phyloP scores from a whole-genome alignment of 352 stramenopile genomes.

The Globisporangium polare region DNA sequence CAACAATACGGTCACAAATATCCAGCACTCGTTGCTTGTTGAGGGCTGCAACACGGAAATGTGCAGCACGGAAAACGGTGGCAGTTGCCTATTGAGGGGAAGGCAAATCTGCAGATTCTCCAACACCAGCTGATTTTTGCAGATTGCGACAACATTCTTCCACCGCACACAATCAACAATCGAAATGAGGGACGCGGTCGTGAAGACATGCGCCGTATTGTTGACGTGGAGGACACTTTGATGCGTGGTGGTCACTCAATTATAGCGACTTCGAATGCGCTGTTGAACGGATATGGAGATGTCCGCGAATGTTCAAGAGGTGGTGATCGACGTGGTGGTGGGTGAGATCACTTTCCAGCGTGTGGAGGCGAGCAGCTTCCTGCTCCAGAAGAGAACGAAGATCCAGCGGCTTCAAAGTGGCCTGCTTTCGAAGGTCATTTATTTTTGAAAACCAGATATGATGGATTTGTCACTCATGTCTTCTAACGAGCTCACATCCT shows the following conservation, averaged over 20 bases:
- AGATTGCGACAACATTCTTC: neutral
- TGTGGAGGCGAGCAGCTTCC: neutral
- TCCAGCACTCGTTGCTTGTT: too few relatives aligned
- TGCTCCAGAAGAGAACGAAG: neutral
- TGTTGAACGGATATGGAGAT: neutral
- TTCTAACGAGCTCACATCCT: neutral
- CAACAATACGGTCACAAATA: too few relatives aligned
- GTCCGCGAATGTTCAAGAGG: neutral
- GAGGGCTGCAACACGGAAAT: too few relatives aligned
- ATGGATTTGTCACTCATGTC: neutral
- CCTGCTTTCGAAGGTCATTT: neutral
- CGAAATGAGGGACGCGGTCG: neutral
- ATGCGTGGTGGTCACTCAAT: conserved; percentile 1
- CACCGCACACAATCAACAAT: conserved; percentile 7
- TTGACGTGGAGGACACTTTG: neutral
- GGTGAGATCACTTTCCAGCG: neutral
- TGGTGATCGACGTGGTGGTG: neutral
- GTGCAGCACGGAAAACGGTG: too few relatives aligned
- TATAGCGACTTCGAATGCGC: conserved; percentile 1
- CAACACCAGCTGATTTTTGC: neutral
- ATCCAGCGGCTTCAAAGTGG: conserved; percentile 3
- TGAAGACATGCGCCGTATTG: conserved; percentile 5
- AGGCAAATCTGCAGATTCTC: too few relatives aligned
- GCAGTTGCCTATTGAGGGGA: neutral
- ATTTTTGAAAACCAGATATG: neutral